phyloP scores from a whole-genome alignment of 345 rosid species.

The Dipteronia dyeriana region DNA sequence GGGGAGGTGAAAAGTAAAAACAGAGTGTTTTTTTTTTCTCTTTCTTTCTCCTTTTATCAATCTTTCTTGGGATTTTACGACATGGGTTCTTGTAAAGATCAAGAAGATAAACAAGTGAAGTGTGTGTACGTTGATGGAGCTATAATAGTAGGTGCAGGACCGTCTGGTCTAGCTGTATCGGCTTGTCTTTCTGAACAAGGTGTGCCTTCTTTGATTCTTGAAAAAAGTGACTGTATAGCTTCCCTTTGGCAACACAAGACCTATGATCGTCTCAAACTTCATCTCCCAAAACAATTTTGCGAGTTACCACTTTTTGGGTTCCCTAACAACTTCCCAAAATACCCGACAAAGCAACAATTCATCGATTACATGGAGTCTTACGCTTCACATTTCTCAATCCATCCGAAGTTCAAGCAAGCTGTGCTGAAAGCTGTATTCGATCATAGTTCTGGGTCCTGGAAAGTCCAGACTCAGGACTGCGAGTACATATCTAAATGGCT shows the following conservation, averaged over 20 bases:
- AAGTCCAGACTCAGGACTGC: conserved; percentile 52
- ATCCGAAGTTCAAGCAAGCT: conserved; percentile 60
- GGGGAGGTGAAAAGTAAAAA: conserved; percentile 17
- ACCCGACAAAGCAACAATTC: conserved; percentile 75
- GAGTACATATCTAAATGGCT: conserved; percentile 69
- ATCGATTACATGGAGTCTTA: conserved; percentile 71
- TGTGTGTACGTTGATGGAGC: conserved; percentile 49
- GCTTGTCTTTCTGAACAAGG: conserved; percentile 71
- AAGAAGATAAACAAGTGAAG: conserved; percentile 19
- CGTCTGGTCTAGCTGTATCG: conserved; percentile 78
- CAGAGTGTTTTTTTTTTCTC: conserved; percentile 7
- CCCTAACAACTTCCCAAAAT: conserved; percentile 69
- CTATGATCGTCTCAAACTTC: conserved; percentile 87
- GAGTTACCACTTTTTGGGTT: conserved; percentile 71
- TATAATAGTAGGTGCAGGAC: conserved; percentile 94
- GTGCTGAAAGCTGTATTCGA: conserved; percentile 65
- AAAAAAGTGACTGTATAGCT: conserved; percentile 73
- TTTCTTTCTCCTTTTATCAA: conserved; percentile 1
- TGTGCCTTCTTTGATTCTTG: conserved; percentile 70
- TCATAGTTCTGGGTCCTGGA: conserved; percentile 51
- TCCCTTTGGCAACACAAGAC: conserved; percentile 79
- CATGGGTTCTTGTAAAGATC: conserved; percentile 50
- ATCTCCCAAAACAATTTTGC: conserved; percentile 84
- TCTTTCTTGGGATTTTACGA: conserved; percentile 27
- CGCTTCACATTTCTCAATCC: conserved; percentile 64